A percentile compares a stretch with the other conserved stretches of the same genome.
phyloP scores from a whole-genome alignment of 257 asterid genomes.

The Solanum sitiens region DNA sequence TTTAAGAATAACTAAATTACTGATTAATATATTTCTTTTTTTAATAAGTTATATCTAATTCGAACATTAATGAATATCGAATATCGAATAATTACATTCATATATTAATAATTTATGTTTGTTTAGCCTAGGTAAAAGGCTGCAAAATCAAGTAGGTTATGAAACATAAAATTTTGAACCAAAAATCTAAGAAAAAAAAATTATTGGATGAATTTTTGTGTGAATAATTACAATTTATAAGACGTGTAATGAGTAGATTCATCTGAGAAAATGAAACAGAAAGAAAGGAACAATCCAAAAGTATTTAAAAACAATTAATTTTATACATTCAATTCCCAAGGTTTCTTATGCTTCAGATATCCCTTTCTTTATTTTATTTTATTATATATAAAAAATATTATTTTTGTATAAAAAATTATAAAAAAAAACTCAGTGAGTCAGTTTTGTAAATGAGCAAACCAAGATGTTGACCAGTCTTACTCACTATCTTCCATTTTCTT shows the following conservation, averaged over 20 bases:
- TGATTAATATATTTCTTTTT: not conserved
- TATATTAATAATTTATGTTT: not conserved
- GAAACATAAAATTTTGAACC: not conserved
- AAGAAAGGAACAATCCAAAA: not conserved
- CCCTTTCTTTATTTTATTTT: not conserved
- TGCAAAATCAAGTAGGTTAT: not conserved
- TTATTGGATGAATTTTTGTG: not conserved
- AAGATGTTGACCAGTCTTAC: conserved; percentile 7
- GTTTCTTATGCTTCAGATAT: not conserved
- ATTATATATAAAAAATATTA: not conserved
- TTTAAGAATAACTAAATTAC: not conserved
- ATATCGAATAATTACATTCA: not conserved
- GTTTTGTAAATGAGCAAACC: not conserved
- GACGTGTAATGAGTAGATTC: not conserved
- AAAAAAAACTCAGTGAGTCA: not conserved
- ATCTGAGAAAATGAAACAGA: not conserved
- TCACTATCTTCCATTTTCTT: not conserved
- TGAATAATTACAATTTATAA: not conserved
- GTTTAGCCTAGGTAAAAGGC: not conserved
- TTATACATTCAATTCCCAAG: not conserved
- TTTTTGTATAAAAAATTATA: not conserved
- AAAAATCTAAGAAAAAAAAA: not conserved
- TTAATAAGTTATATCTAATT: not conserved
- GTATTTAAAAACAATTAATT: not conserved
- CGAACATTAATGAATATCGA: fast-evolving